Percentiles rank a stretch among this genome's conserved stretches.
phyloP scores from a whole-genome alignment of 2,329 filamentous ascomycete genomes.

The Corynespora cassiicola region DNA sequence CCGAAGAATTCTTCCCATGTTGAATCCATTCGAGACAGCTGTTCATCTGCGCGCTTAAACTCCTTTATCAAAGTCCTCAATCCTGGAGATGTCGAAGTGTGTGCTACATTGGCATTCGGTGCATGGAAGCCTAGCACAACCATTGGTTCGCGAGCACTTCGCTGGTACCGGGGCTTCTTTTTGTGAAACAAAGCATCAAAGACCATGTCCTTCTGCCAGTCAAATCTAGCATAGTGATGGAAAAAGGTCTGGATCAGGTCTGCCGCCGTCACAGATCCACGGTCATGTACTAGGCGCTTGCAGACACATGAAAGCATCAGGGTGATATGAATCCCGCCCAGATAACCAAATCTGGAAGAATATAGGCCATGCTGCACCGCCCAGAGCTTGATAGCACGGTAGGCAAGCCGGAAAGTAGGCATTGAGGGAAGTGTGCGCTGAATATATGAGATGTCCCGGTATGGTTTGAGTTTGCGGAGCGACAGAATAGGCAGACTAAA shows the following conservation, averaged over 20 bases:
- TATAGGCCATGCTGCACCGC: slow-evolving; percentile 68
- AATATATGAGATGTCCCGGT: slow-evolving; percentile 68
- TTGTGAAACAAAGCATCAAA: slow-evolving; percentile 65
- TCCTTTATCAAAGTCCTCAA: slow-evolving; percentile 60
- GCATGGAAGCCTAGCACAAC: slow-evolving; percentile 68
- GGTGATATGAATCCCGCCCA: slow-evolving; percentile 70
- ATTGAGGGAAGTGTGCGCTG: slow-evolving; percentile 66
- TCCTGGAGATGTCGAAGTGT: slow-evolving; percentile 61
- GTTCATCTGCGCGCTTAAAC: slow-evolving; percentile 53
- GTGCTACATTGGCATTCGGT: slow-evolving; percentile 66
- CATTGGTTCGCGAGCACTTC: slow-evolving; percentile 65
- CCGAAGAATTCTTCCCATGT: slow-evolving; percentile 40
- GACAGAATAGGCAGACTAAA: slow-evolving; percentile 64
- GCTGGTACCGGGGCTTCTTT: slow-evolving; percentile 54
- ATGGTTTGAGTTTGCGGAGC: slow-evolving; percentile 68
- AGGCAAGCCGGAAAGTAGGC: slow-evolving; percentile 63
- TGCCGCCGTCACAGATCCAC: slow-evolving; percentile 50
- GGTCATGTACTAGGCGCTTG: slow-evolving; percentile 52
- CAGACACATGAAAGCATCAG: slow-evolving; percentile 66
- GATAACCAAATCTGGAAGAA: slow-evolving; percentile 68
- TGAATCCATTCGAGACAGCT: slow-evolving; percentile 42
- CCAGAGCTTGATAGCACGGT: slow-evolving; percentile 68
- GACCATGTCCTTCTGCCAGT: slow-evolving; percentile 63
- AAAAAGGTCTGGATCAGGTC: slow-evolving; percentile 68
- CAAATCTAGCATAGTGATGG: slow-evolving; percentile 65